Evolutionary conservation across 768 basidiomycete species (phyloP), one percentile per base, ranked within the genome.

Genomic region (Tricholoma furcatifolium): DNA sequence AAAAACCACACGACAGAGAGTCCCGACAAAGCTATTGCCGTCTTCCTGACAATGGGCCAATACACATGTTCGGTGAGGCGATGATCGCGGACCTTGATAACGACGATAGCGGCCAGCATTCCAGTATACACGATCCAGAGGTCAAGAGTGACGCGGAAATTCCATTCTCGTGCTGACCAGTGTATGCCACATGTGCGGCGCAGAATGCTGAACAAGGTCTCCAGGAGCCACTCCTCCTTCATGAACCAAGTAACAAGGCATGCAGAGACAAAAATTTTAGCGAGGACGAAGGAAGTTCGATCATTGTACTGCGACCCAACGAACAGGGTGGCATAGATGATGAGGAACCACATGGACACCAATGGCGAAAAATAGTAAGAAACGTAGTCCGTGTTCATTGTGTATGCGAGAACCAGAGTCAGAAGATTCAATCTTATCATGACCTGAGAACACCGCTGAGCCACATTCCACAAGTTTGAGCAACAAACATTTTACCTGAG

Each of bases 351-450:
- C 82, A 88, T 81, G 20, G 92, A 89, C 24, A 94, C 92, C 61
- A 96, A 77, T 7, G 93, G 93, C 9, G 91, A 80, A 62, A 93
- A 94, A 70, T 94, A 96, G 69, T 94, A 94, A 43, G 83, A 90
- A 57, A 93, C 82, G 69, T 94, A 97, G 67, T 92, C 80, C 52
- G 91, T 93, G 73, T 94, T 83, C 93, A 96, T 94, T 40, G 85
- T 81, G 71, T 95, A 97, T 7, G 88, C 87, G 43, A 97, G 79
- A 21, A 85, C 70, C 47, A 96, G 71, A 4, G 93, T 92, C 40
- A 93, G 76, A 30, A 95, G 69, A 70, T 96, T 97, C 52, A 95
- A 73, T 17, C 93, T 83, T 51, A 93, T 80, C 63, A 95, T 68
- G 52, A 88, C 87, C 83, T 86, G 63, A 4, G 20, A 41, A 49